Conservation (phyloP, 768 basidiomycete species). For the Pulveroboletus sp. region DNA sequence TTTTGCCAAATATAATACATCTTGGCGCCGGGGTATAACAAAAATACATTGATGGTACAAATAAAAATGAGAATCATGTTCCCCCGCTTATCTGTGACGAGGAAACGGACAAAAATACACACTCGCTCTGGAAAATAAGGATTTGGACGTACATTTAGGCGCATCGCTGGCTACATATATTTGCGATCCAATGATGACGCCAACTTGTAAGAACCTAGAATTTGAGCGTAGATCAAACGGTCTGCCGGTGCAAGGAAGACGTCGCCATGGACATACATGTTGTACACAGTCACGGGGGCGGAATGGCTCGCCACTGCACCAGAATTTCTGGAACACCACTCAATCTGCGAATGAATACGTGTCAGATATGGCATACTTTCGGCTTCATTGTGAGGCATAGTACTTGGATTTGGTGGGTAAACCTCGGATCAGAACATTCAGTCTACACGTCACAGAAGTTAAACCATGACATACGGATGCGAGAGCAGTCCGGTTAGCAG, state of each 20-base stretch:
- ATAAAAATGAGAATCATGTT: constrained; percentile 54
- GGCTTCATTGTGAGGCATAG: no score
- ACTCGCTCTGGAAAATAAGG: no score
- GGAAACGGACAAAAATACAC: no score
- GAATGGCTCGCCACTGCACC: constrained; percentile 59
- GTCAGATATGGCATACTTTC: background rate
- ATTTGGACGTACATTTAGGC: constrained; percentile 44
- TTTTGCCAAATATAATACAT: constrained; percentile 61
- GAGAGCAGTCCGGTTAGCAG: constrained; percentile 43
- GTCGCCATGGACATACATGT: constrained; percentile 36
- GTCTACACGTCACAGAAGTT: background rate
- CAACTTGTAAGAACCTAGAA: constrained; percentile 41
- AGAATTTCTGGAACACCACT: constrained; percentile 58
- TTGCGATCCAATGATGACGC: constrained; percentile 45
- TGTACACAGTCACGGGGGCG: constrained; percentile 57
- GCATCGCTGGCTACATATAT: constrained; percentile 59
- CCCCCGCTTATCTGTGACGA: constrained; percentile 48
- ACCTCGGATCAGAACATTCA: constrained; percentile 21
- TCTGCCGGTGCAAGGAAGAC: no score
- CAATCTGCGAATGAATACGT: constrained; percentile 31
- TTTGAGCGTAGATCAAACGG: no score
- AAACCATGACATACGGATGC: constrained; percentile 35
- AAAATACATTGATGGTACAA: constrained; percentile 46
- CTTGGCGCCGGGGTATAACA: constrained; percentile 54
- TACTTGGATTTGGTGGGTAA: constrained; percentile 50